Evolutionary conservation across 2,329 filamentous ascomycete genomes (phyloP).

Genomic region (Colletotrichum theobromicola): DNA sequence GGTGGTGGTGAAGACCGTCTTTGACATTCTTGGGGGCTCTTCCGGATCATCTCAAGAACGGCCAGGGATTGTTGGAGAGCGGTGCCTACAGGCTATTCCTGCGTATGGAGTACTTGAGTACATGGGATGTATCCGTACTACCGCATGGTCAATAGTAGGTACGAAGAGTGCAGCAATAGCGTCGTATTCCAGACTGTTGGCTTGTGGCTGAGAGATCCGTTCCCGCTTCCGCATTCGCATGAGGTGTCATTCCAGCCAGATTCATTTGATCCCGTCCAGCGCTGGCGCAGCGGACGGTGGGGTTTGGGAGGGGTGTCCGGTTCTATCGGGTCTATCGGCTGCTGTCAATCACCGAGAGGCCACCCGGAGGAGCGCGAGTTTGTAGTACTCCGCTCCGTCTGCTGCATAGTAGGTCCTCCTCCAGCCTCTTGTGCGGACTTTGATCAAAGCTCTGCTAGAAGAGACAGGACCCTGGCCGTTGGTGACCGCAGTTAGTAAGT

Average conservation of each 20-base stretch:
- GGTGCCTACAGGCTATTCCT: too few species aligned
- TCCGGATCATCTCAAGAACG: neutral
- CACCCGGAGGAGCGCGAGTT: neutral
- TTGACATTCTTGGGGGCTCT: neutral
- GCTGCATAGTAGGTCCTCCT: too few species aligned
- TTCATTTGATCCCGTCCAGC: neutral
- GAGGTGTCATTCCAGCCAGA: neutral
- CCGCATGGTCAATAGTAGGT: too few species aligned
- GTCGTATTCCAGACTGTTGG: neutral
- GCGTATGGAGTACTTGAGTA: too few species aligned
- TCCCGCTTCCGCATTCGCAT: slow-evolving; percentile 16
- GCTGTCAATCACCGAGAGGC: neutral
- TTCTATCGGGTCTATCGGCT: slow-evolving; percentile 14
- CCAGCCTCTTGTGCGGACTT: neutral
- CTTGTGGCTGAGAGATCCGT: slow-evolving; percentile 10
- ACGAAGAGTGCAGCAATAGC: slow-evolving; percentile 16
- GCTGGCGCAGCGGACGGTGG: neutral
- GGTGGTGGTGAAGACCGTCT: neutral
- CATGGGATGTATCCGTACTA: neutral
- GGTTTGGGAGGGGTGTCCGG: slow-evolving; percentile 4
- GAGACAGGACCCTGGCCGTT: neutral
- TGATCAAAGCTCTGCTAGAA: neutral
- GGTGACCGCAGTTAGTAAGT: neutral
- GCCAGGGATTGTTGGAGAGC: neutral
- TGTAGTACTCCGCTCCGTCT: neutral